These are phyloP conservation scores for Metschnikowia peoriensis DNA, from an alignment of 805 yeast species.

Conservation along the genomic window DNA sequence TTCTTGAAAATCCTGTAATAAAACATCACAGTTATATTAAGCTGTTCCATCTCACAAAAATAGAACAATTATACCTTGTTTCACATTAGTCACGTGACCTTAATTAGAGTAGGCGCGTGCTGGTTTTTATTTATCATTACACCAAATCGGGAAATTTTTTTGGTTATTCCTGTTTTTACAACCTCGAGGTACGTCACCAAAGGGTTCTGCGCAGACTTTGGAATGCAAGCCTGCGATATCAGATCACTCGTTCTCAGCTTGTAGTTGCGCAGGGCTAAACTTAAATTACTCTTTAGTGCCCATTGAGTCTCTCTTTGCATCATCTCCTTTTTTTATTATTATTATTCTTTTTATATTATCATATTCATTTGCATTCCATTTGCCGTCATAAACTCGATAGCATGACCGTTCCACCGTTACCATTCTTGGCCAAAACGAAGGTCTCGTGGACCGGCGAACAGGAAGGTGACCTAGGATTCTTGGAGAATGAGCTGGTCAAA, in stretches of 20 bases:
- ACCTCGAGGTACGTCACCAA: constrained; percentile 4
- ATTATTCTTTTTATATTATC: neutral
- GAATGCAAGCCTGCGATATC: constrained; percentile 3
- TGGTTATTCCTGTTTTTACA: neutral
- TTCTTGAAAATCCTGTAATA: no score
- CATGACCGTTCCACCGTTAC: constrained; percentile 44
- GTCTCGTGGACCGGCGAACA: constrained; percentile 95
- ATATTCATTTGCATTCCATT: neutral
- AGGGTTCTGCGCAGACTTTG: constrained; percentile 3
- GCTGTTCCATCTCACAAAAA: neutral
- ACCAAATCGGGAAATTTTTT: constrained; percentile 13
- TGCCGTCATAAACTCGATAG: neutral
- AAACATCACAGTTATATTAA: neutral
- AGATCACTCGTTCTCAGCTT: neutral
- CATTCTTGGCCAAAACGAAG: constrained; percentile 75
- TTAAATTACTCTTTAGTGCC: neutral
- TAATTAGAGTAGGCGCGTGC: neutral
- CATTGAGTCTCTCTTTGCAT: neutral
- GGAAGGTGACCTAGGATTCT: constrained; percentile 85
- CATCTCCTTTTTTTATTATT: neutral
- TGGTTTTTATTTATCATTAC: constrained; percentile 8
- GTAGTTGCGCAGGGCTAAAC: neutral
- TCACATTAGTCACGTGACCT: constrained; percentile 7
- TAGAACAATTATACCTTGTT: neutral
- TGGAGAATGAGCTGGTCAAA: constrained; percentile 90